phyloP scores from a whole-genome alignment of 176 grass and related monocot genomes.

The Oryza glaberrima region DNA sequence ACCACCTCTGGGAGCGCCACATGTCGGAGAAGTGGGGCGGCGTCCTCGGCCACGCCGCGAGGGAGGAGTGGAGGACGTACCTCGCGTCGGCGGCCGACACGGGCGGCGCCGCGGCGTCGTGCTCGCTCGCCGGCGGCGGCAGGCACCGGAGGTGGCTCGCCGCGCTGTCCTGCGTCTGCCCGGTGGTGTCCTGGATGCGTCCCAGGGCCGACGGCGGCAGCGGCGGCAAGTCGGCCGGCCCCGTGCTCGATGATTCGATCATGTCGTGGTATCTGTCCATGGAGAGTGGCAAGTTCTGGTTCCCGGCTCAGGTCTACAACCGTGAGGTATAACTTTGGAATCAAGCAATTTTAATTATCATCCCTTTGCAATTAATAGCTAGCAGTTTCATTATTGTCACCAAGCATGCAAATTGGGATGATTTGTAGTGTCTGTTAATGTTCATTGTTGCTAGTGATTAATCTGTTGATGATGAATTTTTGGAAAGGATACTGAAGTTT shows the following conservation, averaged over 20 bases:
- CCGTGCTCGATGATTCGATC: constrained; percentile 63
- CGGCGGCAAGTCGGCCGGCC: constrained; percentile 27
- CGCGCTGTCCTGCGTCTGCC: constrained; percentile 72
- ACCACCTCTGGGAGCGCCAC: constrained; percentile 89
- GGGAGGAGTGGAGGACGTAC: constrained; percentile 62
- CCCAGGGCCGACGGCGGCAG: constrained; percentile 25
- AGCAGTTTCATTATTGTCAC: constrained; percentile 22
- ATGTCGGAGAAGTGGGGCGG: constrained; percentile 82
- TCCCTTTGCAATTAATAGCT: neutral
- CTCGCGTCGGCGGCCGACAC: constrained; percentile 51
- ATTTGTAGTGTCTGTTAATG: constrained; percentile 12
- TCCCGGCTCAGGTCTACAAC: constrained; percentile 98
- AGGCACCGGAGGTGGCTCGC: constrained; percentile 65
- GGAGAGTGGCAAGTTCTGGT: constrained; percentile 85
- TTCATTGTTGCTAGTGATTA: constrained; percentile 11
- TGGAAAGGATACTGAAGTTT: neutral
- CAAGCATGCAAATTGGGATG: constrained; percentile 6
- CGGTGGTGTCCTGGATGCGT: constrained; percentile 81
- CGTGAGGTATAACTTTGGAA: constrained; percentile 65
- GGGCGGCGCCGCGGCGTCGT: constrained; percentile 5
- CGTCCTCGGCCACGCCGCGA: constrained; percentile 63
- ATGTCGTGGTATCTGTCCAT: constrained; percentile 88
- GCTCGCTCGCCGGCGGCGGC: constrained; percentile 17
- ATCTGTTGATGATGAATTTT: constrained; percentile 9
- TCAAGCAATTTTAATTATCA: neutral